A percentile compares a stretch with the other conserved stretches of the same genome.
These are phyloP conservation scores for Calocera cornea DNA, from an alignment of 768 basidiomycete genomes.

Conservation along the genomic window DNA sequence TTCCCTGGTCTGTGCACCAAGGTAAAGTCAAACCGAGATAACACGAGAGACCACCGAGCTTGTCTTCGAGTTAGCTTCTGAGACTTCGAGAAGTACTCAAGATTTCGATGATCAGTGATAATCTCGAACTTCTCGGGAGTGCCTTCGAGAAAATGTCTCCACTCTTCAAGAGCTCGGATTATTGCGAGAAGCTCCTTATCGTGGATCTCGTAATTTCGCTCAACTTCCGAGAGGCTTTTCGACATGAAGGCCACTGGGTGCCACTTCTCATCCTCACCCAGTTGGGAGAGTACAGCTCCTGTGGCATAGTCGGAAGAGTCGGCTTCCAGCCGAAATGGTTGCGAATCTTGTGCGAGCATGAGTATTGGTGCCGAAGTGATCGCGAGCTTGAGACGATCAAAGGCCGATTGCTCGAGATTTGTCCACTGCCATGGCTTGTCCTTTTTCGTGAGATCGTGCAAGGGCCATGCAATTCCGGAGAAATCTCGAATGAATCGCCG, in stretches of 20 bases:
- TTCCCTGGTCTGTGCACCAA: too few species aligned
- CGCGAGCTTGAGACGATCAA: slow-evolving; percentile 5
- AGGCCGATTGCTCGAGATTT: not conserved
- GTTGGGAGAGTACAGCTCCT: slow-evolving; percentile 12
- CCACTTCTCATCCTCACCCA: not conserved
- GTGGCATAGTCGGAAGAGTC: slow-evolving; percentile 12
- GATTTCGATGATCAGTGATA: slow-evolving; percentile 15
- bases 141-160: slow-evolving; percentile 12
- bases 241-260: not conserved
- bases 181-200: slow-evolving; percentile 18
- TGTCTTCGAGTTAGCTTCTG: slow-evolving; percentile 13
- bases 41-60: slow-evolving; percentile 15
- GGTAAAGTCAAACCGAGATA: too few species aligned
- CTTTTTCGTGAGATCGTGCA: slow-evolving; percentile 16
- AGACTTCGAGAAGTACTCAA: slow-evolving; percentile 12
- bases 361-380: slow-evolving; percentile 14
- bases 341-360: slow-evolving; percentile 6
- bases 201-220: slow-evolving; percentile 16
- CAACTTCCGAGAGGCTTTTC: slow-evolving; percentile 3
- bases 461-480: slow-evolving; percentile 13
- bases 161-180: slow-evolving; percentile 12
- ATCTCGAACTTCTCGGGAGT: slow-evolving; percentile 5
- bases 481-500: slow-evolving; percentile 30
- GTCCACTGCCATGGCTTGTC: not conserved
- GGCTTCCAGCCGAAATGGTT: slow-evolving; percentile 7